Evolutionary conservation across 2,329 filamentous ascomycete genomes (phyloP), one percentile per base, ranked within the genome.

Genomic region (Nemania bipapillata): DNA sequence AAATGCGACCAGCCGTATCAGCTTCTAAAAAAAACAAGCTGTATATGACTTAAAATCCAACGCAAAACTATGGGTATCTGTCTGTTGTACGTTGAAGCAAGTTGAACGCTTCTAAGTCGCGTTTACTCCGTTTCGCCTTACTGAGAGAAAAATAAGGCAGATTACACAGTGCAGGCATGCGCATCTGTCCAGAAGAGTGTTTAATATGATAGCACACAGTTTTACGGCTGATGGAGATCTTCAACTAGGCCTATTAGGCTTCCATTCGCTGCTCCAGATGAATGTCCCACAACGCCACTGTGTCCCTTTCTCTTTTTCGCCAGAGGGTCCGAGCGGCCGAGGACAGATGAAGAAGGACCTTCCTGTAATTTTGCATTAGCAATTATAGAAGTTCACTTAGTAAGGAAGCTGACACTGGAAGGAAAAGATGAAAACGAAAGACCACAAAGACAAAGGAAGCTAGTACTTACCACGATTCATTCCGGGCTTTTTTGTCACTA

Each of bases 241-340:
- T 68, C 47, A 68, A 32, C 30, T 65, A 1, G 63, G 20, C n/a
- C 50, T 66, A 26, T 22, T 9, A 5, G 67, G 52, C 24, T 79
- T 86, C 87, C 87, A 89, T 70, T 89, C 86, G 61, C 86, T 88
- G 69, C 85, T 87, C 89, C 87, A 89, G 35, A 90, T 93, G 74
- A 97, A 97, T 0, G 93, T 97, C 2, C 86, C 84, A 79, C 95
- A 98, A 50, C 93, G 88, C 93, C 94, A 97, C 77, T 96, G 86
- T 0, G 93, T 94, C 1, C 90, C 91, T 68, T 85, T 91, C 80
- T 97, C 94, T 78, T 96, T 96, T 73, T 91, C 88, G 0, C 94
- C 96, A 26, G 90, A 92, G 1, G 94, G 94, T 0, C 94, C 95
- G 1, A 98, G 81, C 3, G 96, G 96, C 47, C 91, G 86, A 15